phyloP scores from a whole-genome alignment of 2,329 filamentous ascomycete genomes.

The Hypoxylon sp. region DNA sequence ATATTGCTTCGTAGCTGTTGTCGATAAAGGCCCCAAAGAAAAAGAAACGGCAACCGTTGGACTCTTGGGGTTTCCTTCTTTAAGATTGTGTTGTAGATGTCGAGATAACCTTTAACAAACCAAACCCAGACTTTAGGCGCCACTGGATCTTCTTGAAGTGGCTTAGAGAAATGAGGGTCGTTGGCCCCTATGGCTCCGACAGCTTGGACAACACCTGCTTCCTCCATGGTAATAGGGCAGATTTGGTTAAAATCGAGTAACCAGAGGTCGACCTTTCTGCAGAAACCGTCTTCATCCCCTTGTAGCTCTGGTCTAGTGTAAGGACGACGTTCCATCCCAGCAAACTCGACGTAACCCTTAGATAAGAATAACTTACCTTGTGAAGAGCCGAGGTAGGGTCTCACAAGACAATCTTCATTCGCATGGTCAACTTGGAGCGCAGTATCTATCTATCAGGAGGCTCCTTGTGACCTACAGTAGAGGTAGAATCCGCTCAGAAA shows the following conservation, averaged over 20 bases:
- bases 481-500: slow-evolving; percentile 11
- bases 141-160: not conserved
- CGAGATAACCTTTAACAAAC: slow-evolving; percentile 9
- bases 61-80: not conserved
- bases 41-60: too few relatives aligned
- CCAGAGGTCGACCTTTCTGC: slow-evolving; percentile 48
- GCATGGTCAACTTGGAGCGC: not conserved
- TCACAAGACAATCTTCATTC: slow-evolving; percentile 32
- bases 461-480: slow-evolving; percentile 1
- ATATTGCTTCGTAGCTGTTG: too few relatives aligned
- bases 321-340: slow-evolving; percentile 2
- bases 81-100: slow-evolving; percentile 3
- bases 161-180: slow-evolving; percentile 11
- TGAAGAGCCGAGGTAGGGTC: slow-evolving; percentile 24
- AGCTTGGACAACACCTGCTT: slow-evolving; percentile 39
- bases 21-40: too few relatives aligned
- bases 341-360: slow-evolving; percentile 7
- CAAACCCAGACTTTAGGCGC: slow-evolving; percentile 6
- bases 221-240: slow-evolving; percentile 43
- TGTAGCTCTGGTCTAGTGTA: slow-evolving; percentile 7
- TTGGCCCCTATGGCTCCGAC: slow-evolving; percentile 19
- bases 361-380: not conserved
- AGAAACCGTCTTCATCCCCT: slow-evolving; percentile 26
- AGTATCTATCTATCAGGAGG: slow-evolving; percentile 20
- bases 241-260: slow-evolving; percentile 55